A percentile compares a stretch with the other conserved stretches of the same genome.
These are phyloP conservation scores for Davidsoniella australis DNA, from an alignment of 2,329 filamentous ascomycete genomes.

Conservation along the genomic window DNA sequence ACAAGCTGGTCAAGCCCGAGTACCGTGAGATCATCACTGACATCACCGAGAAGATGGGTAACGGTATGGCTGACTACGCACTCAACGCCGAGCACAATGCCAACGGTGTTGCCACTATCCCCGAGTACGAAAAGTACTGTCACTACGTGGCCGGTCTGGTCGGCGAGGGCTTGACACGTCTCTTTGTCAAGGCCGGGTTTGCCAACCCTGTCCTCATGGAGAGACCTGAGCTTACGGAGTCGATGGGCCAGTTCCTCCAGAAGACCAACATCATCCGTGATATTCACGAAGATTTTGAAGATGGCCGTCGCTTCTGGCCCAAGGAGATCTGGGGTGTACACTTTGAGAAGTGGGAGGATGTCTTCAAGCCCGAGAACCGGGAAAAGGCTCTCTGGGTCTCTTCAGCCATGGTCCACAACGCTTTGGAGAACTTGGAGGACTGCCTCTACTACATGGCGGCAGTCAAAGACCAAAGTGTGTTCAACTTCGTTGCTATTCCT, in stretches of 20 bases:
- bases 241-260: constrained; percentile 94
- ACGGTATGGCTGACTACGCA: constrained; percentile 95
- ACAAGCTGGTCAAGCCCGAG: constrained; percentile 68
- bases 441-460: constrained; percentile 97
- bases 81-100: constrained; percentile 66
- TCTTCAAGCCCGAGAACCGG: constrained; percentile 68
- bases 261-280: constrained; percentile 99
- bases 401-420: constrained; percentile 88
- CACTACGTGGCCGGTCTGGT: constrained; percentile 98
- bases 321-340: constrained; percentile 95
- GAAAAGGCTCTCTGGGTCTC: constrained; percentile 67
- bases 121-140: constrained; percentile 93
- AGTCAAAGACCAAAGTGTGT: constrained; percentile 86
- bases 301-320: constrained; percentile 84
- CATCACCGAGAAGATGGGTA: constrained; percentile 86
- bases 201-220: constrained; percentile 73
- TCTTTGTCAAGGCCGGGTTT: constrained; percentile 76
- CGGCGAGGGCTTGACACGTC: constrained; percentile 74
- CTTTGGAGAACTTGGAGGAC: constrained; percentile 72
- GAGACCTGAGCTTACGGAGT: constrained; percentile 67
- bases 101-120: constrained; percentile 64
- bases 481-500: constrained; percentile 97
- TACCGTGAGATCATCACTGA: constrained; percentile 83
- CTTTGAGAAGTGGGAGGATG: constrained; percentile 72
- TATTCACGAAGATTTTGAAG: constrained; percentile 73